These are phyloP conservation scores for Aspergillus thermomutatus DNA, from an alignment of 2,329 filamentous ascomycete species.

Conservation along the genomic window DNA sequence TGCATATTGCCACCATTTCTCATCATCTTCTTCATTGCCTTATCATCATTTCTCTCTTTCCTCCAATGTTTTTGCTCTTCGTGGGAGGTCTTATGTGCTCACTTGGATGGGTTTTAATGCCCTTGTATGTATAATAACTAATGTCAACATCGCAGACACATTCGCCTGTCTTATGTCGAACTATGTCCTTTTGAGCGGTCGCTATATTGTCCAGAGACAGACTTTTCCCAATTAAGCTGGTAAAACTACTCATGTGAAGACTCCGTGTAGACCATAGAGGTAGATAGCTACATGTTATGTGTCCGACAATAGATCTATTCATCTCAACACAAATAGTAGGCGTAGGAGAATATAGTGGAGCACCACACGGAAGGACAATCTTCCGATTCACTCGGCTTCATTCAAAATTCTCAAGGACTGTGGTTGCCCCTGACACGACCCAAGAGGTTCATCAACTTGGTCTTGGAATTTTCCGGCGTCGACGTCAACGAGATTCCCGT, in stretches of 20 bases:
- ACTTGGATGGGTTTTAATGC: background rate
- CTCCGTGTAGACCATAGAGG: background rate
- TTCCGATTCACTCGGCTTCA: background rate
- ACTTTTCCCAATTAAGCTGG: background rate
- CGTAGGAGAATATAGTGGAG: background rate
- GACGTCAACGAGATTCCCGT: constrained; percentile 1
- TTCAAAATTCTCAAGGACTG: background rate
- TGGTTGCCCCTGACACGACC: constrained; percentile 16
- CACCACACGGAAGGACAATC: background rate
- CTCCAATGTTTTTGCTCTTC: constrained; percentile 1
- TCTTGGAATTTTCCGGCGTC: constrained; percentile 11
- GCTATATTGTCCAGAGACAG: background rate
- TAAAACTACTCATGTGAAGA: background rate
- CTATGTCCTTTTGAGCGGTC: background rate
- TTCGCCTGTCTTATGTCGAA: background rate
- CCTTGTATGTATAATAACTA: background rate
- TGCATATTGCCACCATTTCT: background rate
- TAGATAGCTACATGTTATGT: background rate
- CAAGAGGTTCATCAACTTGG: constrained; percentile 21
- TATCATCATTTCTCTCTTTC: background rate
- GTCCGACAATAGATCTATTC: too few relatives aligned
- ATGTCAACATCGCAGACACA: background rate
- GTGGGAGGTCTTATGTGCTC: background rate
- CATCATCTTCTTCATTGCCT: constrained; percentile 8
- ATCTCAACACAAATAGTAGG: background rate